Percentiles rank a stretch among this genome's conserved stretches.
These are phyloP conservation scores for Penicillium nucicola DNA, from an alignment of 495 filamentous ascomycete species.

Conservation along the genomic window DNA sequence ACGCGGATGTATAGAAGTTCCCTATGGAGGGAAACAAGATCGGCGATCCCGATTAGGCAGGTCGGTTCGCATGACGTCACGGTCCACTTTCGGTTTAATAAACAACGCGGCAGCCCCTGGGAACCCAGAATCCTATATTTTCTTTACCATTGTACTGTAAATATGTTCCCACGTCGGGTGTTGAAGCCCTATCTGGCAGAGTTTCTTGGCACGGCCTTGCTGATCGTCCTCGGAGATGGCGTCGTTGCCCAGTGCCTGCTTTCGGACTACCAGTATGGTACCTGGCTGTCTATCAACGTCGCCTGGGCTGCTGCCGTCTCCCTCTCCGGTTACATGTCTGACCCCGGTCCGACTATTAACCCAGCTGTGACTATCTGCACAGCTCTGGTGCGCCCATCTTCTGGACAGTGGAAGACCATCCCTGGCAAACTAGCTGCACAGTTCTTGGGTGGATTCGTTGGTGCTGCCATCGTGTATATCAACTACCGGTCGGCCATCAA, in stretches of 20 bases:
- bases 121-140: no score
- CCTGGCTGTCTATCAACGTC: slow-evolving; percentile 37
- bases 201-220: slow-evolving; percentile 33
- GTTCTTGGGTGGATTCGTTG: slow-evolving; percentile 33
- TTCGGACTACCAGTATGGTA: slow-evolving; percentile 36
- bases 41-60: no score
- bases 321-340: slow-evolving; percentile 26
- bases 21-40: no score
- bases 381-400: slow-evolving; percentile 30
- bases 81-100: no score
- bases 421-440: slow-evolving; percentile 30
- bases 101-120: no score
- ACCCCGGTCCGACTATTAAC: slow-evolving; percentile 32
- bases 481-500: slow-evolving; percentile 35
- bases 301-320: slow-evolving; percentile 35
- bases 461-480: slow-evolving; percentile 32
- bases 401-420: slow-evolving; percentile 27
- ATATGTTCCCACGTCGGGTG: slow-evolving; percentile 25
- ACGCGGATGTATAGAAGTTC: no score
- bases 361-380: slow-evolving; percentile 27
- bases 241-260: slow-evolving; percentile 35
- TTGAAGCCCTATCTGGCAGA: slow-evolving; percentile 33
- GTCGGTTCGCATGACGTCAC: no score
- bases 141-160: neutral
- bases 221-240: slow-evolving; percentile 37